A percentile compares a stretch with the other conserved stretches of the same genome.
phyloP scores from a whole-genome alignment of 305 asterid species.

The Petunia hybrid region DNA sequence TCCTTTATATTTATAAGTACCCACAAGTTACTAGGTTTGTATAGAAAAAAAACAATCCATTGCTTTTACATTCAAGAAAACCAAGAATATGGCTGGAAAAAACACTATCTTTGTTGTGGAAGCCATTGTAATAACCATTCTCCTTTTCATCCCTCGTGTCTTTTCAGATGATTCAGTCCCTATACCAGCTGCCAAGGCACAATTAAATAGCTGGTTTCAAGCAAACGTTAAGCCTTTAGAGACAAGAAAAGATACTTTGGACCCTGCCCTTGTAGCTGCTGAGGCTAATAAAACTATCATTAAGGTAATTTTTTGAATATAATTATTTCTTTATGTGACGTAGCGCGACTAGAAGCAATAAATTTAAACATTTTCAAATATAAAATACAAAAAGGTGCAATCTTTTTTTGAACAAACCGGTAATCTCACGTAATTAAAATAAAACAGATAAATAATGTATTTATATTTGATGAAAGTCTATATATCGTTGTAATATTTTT shows the following conservation, averaged over 20 bases:
- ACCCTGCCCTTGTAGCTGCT: conserved; percentile 50
- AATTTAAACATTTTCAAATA: no score
- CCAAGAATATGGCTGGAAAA: not conserved
- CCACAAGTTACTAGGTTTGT: no score
- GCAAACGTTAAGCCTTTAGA: conserved; percentile 36
- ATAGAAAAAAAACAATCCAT: no score
- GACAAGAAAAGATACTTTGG: conserved; percentile 32
- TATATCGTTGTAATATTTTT: not conserved
- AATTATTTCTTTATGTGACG: not conserved
- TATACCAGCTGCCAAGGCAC: conserved; percentile 53
- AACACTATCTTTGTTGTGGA: not conserved
- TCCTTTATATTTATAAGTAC: no score
- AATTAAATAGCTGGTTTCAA: conserved; percentile 57
- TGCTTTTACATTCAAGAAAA: not conserved
- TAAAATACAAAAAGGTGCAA: no score
- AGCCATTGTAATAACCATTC: conserved; percentile 33
- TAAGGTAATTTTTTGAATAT: conserved; percentile 31
- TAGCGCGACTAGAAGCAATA: no score
- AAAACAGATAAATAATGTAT: not conserved
- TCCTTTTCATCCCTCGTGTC: conserved; percentile 42
- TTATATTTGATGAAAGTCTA: not conserved
- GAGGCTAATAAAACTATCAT: conserved; percentile 45
- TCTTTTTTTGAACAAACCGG: no score
- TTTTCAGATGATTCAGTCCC: conserved; percentile 31
- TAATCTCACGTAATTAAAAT: no score